phyloP scores from a whole-genome alignment of 805 yeast genomes.

The Tetrapisispora iriomotensis region DNA sequence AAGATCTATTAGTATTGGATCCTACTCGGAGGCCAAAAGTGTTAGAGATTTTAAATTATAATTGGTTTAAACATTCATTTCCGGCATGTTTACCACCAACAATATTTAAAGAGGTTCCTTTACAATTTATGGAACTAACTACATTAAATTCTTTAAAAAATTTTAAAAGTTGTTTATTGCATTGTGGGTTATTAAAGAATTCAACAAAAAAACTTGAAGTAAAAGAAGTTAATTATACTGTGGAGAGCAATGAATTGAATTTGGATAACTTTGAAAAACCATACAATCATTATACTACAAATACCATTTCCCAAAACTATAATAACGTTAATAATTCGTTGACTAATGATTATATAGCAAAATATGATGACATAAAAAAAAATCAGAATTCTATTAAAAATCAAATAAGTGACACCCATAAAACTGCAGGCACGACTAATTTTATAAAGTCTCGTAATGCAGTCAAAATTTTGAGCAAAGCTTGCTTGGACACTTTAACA shows the following conservation, averaged over 20 bases:
- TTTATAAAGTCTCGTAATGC: slow-evolving; percentile 30
- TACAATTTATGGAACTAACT: slow-evolving; percentile 51
- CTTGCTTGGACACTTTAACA: slow-evolving; percentile 35
- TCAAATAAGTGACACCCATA: too few relatives aligned
- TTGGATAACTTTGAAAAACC: too few relatives aligned
- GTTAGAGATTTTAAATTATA: slow-evolving; percentile 67
- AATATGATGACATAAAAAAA: too few relatives aligned
- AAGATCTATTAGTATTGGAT: slow-evolving; percentile 61
- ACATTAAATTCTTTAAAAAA: slow-evolving; percentile 55
- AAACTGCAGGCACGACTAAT: slow-evolving; percentile 26
- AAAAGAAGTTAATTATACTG: background rate
- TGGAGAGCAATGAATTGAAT: too few relatives aligned
- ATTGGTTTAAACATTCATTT: slow-evolving; percentile 82
- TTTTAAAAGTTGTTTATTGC: slow-evolving; percentile 41
- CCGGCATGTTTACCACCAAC: slow-evolving; percentile 55
- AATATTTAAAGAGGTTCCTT: slow-evolving; percentile 40
- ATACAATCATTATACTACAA: too few relatives aligned
- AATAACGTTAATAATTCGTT: too few relatives aligned
- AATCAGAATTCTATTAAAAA: background rate
- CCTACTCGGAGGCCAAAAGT: slow-evolving; percentile 77
- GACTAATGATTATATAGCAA: too few relatives aligned
- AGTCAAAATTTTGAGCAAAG: slow-evolving; percentile 33
- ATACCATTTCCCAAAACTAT: too few relatives aligned
- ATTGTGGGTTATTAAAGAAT: background rate
- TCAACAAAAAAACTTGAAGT: background rate